Conservation (phyloP, 495 filamentous ascomycete genomes). For the Penicilliopsis zonata region DNA sequence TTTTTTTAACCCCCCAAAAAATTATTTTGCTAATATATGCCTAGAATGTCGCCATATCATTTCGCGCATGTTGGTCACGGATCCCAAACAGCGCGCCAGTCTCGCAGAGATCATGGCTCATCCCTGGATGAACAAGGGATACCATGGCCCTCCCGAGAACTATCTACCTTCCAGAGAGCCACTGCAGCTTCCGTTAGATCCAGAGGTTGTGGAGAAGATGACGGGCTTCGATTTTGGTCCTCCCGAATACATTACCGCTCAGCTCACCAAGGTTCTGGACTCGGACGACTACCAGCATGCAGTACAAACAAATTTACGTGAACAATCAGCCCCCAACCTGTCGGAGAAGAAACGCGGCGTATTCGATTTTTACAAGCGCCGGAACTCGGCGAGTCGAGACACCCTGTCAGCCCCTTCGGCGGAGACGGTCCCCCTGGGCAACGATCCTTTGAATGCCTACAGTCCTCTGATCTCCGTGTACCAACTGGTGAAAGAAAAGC, state of each 20-base stretch:
- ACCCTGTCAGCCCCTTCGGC: constrained; percentile 77
- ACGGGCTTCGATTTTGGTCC: constrained; percentile 95
- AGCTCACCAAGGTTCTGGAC: constrained; percentile 73
- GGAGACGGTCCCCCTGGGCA: constrained; percentile 70
- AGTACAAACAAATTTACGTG: constrained; percentile 53
- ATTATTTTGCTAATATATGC: not conserved
- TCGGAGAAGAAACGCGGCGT: constrained; percentile 82
- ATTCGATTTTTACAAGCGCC: constrained; percentile 95
- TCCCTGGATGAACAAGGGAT: constrained; percentile 96
- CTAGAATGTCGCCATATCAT: constrained; percentile 90
- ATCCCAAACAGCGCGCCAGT: constrained; percentile 75
- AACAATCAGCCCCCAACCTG: constrained; percentile 48
- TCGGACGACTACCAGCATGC: constrained; percentile 88
- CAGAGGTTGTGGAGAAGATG: constrained; percentile 79
- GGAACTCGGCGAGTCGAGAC: constrained; percentile 83
- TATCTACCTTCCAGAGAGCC: constrained; percentile 77
- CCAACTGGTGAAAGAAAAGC: constrained; percentile 89
- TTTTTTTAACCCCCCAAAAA: not conserved
- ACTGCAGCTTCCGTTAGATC: constrained; percentile 72
- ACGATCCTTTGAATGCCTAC: constrained; percentile 87
- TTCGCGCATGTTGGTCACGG: constrained; percentile 91
- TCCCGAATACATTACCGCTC: constrained; percentile 64
- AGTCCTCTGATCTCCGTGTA: constrained; percentile 90
- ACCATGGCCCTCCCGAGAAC: constrained; percentile 76
- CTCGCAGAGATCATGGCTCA: constrained; percentile 91